phyloP scores from a whole-genome alignment of 2,329 filamentous ascomycete genomes.

The Aureobasidium sp. region DNA sequence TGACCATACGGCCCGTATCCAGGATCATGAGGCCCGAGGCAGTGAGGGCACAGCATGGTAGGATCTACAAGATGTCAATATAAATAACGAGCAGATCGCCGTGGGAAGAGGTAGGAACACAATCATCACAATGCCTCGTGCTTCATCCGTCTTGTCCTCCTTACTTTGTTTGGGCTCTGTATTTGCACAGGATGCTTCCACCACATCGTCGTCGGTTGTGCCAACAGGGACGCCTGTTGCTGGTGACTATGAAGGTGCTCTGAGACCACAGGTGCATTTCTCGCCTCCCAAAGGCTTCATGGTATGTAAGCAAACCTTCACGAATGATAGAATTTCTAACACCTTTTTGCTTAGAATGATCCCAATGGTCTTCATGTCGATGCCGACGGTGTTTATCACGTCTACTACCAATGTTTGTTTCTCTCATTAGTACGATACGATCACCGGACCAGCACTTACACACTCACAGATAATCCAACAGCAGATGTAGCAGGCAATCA shows the following conservation, averaged over 20 bases:
- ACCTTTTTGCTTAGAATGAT: conserved; percentile 42
- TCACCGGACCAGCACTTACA: neutral
- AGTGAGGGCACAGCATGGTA: neutral
- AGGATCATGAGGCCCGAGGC: neutral
- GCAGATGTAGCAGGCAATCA: conserved; percentile 49
- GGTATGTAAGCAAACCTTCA: neutral
- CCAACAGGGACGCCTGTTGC: conserved; percentile 17
- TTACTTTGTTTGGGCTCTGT: conserved; percentile 3
- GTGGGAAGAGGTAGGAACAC: neutral
- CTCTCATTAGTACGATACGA: neutral
- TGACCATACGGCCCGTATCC: neutral
- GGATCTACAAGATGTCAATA: neutral
- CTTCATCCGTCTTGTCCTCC: neutral
- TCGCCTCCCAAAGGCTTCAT: conserved; percentile 18
- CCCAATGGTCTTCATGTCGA: conserved; percentile 59
- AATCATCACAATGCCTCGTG: conserved; percentile 4
- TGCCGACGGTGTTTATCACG: conserved; percentile 51
- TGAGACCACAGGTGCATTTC: conserved; percentile 20
- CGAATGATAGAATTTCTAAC: neutral
- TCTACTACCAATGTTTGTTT: conserved; percentile 57
- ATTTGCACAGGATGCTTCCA: conserved; percentile 7
- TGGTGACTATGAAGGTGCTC: conserved; percentile 18
- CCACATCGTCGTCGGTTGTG: neutral
- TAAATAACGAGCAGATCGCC: conserved; percentile 1
- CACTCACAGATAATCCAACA: conserved; percentile 41